These are phyloP conservation scores for Mentha longifolia DNA, from an alignment of 257 asterid genomes.

Conservation along the genomic window DNA sequence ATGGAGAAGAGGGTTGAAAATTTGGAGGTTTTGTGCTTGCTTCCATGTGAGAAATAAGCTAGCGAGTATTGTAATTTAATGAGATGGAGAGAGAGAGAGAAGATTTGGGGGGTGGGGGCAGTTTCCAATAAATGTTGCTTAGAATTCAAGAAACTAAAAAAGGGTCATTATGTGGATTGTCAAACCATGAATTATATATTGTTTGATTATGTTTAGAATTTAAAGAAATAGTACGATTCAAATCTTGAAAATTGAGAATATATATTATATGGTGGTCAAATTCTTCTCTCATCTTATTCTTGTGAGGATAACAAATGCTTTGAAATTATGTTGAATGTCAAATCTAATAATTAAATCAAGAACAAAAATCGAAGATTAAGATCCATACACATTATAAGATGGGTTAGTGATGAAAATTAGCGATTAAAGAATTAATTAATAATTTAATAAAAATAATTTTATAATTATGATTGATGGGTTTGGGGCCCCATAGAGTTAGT, in stretches of 20 bases:
- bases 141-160: constrained; percentile 68
- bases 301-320: constrained; percentile 25
- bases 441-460: no score
- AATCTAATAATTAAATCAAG: constrained; percentile 19
- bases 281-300: constrained; percentile 8
- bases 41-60: constrained; percentile 64
- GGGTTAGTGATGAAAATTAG: no score
- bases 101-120: constrained; percentile 33
- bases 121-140: constrained; percentile 79
- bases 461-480: no score
- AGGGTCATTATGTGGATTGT: constrained; percentile 61
- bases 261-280: constrained; percentile 21
- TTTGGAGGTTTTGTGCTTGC: constrained; percentile 47
- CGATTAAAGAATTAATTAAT: no score
- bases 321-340: constrained; percentile 22
- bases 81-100: constrained; percentile 11
- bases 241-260: constrained; percentile 36
- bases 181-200: constrained; percentile 53
- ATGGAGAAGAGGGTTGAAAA: constrained; percentile 48
- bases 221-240: constrained; percentile 27
- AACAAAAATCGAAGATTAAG: neutral
- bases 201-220: constrained; percentile 38
- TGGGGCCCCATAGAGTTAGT: no score
- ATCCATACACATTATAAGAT: no score
- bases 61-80: constrained; percentile 44